Evolutionary conservation across 352 stramenopile species (phyloP).

Genomic region (Globisporangium abappressorium): DNA sequence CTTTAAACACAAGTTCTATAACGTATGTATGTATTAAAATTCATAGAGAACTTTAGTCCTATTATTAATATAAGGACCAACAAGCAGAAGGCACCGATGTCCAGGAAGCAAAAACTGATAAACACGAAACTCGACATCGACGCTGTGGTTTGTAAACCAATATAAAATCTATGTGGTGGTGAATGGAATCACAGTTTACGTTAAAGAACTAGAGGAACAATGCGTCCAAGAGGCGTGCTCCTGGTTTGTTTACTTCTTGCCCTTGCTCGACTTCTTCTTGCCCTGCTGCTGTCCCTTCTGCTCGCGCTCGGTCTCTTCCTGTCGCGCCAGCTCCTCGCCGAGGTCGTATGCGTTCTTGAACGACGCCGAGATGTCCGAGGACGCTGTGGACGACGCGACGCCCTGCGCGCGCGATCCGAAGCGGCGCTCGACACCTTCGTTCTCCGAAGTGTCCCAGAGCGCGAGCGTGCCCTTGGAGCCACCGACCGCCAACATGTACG

Average conservation of each 20-base stretch:
- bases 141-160: not conserved
- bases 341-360: slow-evolving; percentile 75
- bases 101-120: too few relatives aligned
- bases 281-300: slow-evolving; percentile 26
- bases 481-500: slow-evolving; percentile 88
- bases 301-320: slow-evolving; percentile 63
- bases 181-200: not conserved
- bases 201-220: not conserved
- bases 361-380: slow-evolving; percentile 57
- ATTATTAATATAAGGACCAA: too few relatives aligned
- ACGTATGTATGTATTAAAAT: too few relatives aligned
- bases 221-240: not conserved
- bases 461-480: slow-evolving; percentile 87
- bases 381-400: slow-evolving; percentile 20
- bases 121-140: too few relatives aligned
- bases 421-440: slow-evolving; percentile 78
- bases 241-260: slow-evolving; percentile 29
- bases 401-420: slow-evolving; percentile 75
- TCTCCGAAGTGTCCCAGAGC: slow-evolving; percentile 89
- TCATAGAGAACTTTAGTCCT: too few relatives aligned
- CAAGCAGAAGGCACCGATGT: too few relatives aligned
- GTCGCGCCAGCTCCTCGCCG: slow-evolving; percentile 67
- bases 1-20: too few relatives aligned
- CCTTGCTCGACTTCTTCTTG: slow-evolving; percentile 55
- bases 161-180: not conserved